Evolutionary conservation across 345 rosid species (phyloP).

Genomic region (Trapa bicornis): DNA sequence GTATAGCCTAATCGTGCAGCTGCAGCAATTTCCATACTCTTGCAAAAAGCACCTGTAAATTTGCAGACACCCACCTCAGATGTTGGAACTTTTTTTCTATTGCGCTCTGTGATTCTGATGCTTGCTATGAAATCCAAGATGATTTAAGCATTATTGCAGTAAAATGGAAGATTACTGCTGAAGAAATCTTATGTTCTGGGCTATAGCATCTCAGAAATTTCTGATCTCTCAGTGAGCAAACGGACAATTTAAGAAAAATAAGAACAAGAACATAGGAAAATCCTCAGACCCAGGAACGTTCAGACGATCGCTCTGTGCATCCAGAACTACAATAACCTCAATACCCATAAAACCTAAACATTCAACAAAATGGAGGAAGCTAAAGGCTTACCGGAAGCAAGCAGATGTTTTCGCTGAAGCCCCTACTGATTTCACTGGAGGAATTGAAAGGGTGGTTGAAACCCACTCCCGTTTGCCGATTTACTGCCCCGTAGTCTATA

Average conservation of each 20-base stretch:
- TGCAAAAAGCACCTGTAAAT: background rate
- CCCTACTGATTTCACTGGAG: background rate
- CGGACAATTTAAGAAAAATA: background rate
- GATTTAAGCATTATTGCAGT: background rate
- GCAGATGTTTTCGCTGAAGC: background rate
- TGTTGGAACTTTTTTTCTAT: background rate
- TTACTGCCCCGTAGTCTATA: background rate
- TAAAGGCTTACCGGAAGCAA: background rate
- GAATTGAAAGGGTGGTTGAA: background rate
- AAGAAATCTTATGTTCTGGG: background rate
- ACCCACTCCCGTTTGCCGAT: background rate
- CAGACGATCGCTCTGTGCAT: background rate
- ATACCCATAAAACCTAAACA: background rate
- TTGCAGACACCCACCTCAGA: background rate
- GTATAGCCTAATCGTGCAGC: background rate
- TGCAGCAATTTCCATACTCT: background rate
- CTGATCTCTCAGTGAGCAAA: background rate
- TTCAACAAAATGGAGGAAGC: background rate
- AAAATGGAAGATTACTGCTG: background rate
- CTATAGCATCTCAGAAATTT: background rate
- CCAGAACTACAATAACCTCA: background rate
- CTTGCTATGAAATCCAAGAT: background rate
- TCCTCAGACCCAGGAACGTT: background rate
- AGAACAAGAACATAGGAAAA: background rate
- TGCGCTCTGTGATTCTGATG: background rate